These are phyloP conservation scores for Leishmania mexicana DNA, from an alignment of 208 protist genomes.

Conservation along the genomic window DNA sequence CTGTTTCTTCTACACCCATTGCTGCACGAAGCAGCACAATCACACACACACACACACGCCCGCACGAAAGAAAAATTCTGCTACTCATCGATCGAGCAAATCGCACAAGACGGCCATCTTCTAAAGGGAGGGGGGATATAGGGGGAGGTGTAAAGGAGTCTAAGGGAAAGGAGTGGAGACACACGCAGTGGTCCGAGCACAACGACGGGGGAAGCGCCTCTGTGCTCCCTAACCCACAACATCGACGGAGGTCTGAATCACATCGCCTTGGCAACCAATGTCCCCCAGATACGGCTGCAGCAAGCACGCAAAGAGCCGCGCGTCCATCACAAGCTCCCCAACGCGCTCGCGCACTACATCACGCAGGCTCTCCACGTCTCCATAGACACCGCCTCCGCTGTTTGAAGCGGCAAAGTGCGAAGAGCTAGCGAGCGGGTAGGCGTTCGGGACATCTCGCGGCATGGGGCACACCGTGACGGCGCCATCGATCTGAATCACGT, in stretches of 20 bases:
- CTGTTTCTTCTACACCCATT: neutral
- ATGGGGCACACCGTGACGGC: slow-evolving; percentile 30
- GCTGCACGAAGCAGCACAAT: neutral
- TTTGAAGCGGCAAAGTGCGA: neutral
- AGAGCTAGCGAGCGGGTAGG: neutral
- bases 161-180: neutral
- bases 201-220: neutral
- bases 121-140: neutral
- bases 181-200: neutral
- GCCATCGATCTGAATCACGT: slow-evolving; percentile 45
- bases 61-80: neutral
- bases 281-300: slow-evolving; percentile 40
- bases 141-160: neutral
- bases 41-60: neutral
- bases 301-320: slow-evolving; percentile 29
- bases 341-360: slow-evolving; percentile 23
- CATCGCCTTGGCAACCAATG: slow-evolving; percentile 6
- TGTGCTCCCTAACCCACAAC: neutral
- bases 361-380: neutral
- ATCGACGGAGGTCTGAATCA: neutral
- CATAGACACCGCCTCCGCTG: neutral
- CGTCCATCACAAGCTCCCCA: slow-evolving; percentile 31
- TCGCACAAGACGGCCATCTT: neutral
- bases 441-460: slow-evolving; percentile 1
- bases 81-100: neutral